phyloP scores from a whole-genome alignment of 768 basidiomycete species.

The Boletus tylopilopsis region DNA sequence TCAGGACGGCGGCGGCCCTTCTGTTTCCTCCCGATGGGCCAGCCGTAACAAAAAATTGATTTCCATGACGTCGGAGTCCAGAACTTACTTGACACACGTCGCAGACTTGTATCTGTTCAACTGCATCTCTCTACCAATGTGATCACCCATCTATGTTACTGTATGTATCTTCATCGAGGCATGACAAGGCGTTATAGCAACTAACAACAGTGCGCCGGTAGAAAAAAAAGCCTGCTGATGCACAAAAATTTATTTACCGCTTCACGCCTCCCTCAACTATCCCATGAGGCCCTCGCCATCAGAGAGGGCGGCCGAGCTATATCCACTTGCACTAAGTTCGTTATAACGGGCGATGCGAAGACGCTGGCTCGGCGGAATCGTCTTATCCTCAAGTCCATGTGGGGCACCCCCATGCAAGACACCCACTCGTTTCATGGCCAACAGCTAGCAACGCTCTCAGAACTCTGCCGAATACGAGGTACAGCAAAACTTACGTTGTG shows the following conservation, averaged over 20 bases:
- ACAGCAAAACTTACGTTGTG: conserved; percentile 57
- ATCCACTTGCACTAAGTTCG: conserved; percentile 47
- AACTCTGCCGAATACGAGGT: not conserved
- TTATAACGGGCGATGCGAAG: conserved; percentile 65
- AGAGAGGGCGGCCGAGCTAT: conserved; percentile 53
- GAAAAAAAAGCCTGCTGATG: not conserved
- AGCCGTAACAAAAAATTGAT: no score
- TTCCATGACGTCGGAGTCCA: no score
- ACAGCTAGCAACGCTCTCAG: conserved; percentile 17
- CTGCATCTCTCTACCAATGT: no score
- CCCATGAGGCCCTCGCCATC: conserved; percentile 53
- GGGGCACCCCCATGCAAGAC: conserved; percentile 50
- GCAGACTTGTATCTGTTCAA: no score
- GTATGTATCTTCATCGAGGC: conserved; percentile 2
- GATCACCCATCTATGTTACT: not conserved
- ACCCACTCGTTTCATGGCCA: conserved; percentile 55
- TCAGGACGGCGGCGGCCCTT: no score
- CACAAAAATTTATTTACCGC: conserved; percentile 1
- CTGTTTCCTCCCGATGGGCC: no score
- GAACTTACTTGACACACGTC: no score
- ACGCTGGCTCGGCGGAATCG: conserved; percentile 69
- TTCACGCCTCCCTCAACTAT: conserved; percentile 11
- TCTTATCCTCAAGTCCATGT: conserved; percentile 56
- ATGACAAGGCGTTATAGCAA: conserved; percentile 12
- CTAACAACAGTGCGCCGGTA: not conserved